Evolutionary conservation across 306 rosid species (phyloP).

Genomic region (Acacia confusa): DNA sequence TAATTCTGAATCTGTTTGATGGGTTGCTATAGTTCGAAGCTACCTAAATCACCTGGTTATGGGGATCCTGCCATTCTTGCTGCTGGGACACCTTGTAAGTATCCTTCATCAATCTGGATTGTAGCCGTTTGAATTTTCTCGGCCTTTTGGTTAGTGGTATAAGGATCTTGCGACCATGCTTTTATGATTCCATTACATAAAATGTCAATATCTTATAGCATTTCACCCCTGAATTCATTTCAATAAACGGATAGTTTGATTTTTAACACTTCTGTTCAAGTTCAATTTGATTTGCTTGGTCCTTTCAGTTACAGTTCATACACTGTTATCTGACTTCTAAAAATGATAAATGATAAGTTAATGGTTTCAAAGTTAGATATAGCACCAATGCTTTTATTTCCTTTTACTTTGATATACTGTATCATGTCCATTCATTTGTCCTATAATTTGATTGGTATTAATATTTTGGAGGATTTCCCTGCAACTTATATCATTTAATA

Average conservation of each 20-base stretch:
- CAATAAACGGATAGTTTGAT: background rate
- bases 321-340: background rate
- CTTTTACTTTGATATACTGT: background rate
- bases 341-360: constrained; percentile 1
- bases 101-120: constrained; percentile 34
- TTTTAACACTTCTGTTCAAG: background rate
- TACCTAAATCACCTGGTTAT: constrained; percentile 44
- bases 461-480: background rate
- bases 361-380: background rate
- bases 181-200: constrained; percentile 5
- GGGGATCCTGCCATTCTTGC: constrained; percentile 81
- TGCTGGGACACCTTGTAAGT: constrained; percentile 91
- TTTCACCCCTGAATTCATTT: background rate
- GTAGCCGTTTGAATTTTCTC: constrained; percentile 22
- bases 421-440: background rate
- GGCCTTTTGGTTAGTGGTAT: background rate
- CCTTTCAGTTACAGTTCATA: background rate
- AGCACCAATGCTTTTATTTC: background rate
- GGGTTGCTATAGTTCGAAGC: constrained; percentile 77
- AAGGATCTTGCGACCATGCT: background rate
- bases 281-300: background rate
- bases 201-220: background rate
- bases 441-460: background rate
- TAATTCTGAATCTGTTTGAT: constrained; percentile 45
- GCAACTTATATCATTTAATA: background rate